Percentiles rank a stretch among this genome's conserved stretches.
Conservation (phyloP, 2,329 filamentous ascomycete genomes). For the Pleoardoris graminearum region DNA sequence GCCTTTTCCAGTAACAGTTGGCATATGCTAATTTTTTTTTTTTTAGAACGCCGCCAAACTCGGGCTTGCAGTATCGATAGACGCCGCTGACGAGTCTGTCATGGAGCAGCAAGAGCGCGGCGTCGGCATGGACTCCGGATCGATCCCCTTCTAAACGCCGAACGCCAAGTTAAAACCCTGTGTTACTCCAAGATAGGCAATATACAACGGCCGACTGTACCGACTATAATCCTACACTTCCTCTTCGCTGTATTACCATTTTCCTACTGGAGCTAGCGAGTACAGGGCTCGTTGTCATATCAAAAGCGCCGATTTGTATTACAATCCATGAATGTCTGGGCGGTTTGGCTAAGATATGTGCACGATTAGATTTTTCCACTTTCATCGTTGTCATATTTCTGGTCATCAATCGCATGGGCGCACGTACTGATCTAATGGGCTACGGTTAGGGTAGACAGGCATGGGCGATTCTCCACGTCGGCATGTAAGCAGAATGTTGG, state of each 20-base stretch:
- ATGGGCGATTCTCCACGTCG: not conserved
- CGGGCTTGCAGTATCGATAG: constrained; percentile 80
- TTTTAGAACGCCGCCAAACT: constrained; percentile 96
- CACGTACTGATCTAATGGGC: constrained; percentile 23
- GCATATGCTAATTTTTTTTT: no score
- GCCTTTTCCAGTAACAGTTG: no score
- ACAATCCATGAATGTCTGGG: constrained; percentile 30
- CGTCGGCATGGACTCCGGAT: constrained; percentile 27
- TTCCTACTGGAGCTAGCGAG: constrained; percentile 31
- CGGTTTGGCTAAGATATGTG: constrained; percentile 32
- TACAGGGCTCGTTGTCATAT: constrained; percentile 24
- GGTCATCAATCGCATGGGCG: constrained; percentile 16
- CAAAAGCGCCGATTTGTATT: no score
- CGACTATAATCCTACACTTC: constrained; percentile 43
- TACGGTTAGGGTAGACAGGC: constrained; percentile 14
- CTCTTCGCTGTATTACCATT: constrained; percentile 48
- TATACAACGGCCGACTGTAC: constrained; percentile 24
- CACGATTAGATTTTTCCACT: constrained; percentile 24
- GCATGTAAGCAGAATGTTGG: constrained; percentile 14
- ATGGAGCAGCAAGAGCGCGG: constrained; percentile 47
- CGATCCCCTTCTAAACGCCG: constrained; percentile 46
- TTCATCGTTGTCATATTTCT: constrained; percentile 4
- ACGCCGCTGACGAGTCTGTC: constrained; percentile 47
- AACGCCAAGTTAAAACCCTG: not conserved
- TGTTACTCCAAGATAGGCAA: not conserved